phyloP scores from a whole-genome alignment of 306 rosid genomes.

The Adenanthera pavonina region DNA sequence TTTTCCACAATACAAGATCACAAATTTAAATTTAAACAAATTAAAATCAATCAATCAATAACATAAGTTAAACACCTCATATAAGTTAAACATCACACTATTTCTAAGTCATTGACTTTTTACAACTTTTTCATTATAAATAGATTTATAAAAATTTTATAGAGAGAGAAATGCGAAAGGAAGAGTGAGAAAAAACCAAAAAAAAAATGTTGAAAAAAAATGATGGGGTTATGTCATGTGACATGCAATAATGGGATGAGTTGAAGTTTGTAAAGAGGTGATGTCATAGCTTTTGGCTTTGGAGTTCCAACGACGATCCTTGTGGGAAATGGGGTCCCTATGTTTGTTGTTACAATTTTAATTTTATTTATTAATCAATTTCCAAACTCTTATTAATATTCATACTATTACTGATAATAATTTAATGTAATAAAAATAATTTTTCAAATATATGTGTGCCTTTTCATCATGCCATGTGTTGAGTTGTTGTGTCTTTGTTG shows the following conservation, averaged over 20 bases:
- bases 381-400: constrained; percentile 32
- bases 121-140: too few species aligned
- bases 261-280: constrained; percentile 40
- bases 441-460: constrained; percentile 1
- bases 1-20: too few species aligned
- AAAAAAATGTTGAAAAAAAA: constrained; percentile 29
- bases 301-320: constrained; percentile 44
- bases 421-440: too few species aligned
- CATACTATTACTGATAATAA: neutral
- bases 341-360: neutral
- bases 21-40: too few species aligned
- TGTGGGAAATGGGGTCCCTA: constrained; percentile 37
- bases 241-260: constrained; percentile 42
- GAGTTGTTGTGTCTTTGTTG: neutral
- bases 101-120: too few species aligned
- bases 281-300: constrained; percentile 17
- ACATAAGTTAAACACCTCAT: too few species aligned
- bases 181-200: neutral
- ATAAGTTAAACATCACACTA: too few species aligned
- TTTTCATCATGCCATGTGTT: constrained; percentile 14
- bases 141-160: too few species aligned
- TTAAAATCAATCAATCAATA: too few species aligned
- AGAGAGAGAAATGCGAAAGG: neutral
- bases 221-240: constrained; percentile 25
- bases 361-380: neutral